Evolutionary conservation across 179 eudicot species (phyloP), one percentile per base, ranked within the genome.

Genomic region (Gypsophila paniculata): DNA sequence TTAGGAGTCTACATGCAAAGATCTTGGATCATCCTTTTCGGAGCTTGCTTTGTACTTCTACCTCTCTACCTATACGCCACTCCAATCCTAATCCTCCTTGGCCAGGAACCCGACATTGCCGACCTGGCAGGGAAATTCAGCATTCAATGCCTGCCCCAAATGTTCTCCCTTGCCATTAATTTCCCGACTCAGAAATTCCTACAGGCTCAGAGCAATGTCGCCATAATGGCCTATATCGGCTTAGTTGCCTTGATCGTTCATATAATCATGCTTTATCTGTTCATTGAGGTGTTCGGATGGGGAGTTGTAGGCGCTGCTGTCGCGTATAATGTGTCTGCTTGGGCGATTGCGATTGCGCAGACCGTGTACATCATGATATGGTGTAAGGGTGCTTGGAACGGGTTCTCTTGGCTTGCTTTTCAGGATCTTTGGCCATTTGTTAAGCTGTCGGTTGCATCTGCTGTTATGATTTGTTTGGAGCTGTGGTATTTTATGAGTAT

Each of bases 331-430:
- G 4, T 93, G 6, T 78, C 97, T 5, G 83, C 80, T 49, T 93
- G 98, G 95, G 82, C 39, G 1, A 61, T 68, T 18, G 86, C 86
- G 0, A 13, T 88, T 53, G 87, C 87, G n/a, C 94, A 88, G 68
- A 64, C 81, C 0, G 68, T 69, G 34, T 92, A 92, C 63, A 82
- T 85, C 38, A 72, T 88, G 52, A 86, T 84, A 2, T 88, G 91
- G 89, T 88, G 93, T n/a, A 85, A 85, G 81, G 94, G 84, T 60
- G 90, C 89, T 23, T 92, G 96, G 96, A 78, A 59, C 3, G 98
- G 98, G 23, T 78, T 87, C 21, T 87, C 90, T 12, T 72, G 78
- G 82, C 44, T 75, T 0, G 98, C 98, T 0, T 87, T 92, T 61
- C 82, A 79, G 8, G 96, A 88, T 15, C 75, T 92, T 12, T 90